Conservation (phyloP, 140 eudicot species). For the Oenanthe javanica region DNA sequence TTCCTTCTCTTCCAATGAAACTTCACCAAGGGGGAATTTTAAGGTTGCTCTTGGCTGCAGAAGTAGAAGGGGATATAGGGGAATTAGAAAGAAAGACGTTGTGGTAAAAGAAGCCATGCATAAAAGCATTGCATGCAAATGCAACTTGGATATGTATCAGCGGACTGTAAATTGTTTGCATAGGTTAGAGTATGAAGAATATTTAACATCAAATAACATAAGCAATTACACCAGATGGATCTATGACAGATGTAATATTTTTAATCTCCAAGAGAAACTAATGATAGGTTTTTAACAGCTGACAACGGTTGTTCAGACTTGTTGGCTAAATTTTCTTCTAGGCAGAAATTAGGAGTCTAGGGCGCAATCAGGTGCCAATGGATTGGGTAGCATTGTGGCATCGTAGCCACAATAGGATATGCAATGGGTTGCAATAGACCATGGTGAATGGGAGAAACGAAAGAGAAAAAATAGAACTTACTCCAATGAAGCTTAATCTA, state of each 20-base stretch:
- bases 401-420: not conserved
- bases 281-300: not conserved
- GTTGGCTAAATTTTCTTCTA: not conserved
- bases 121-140: not conserved
- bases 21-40: constrained; percentile 74
- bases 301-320: not conserved
- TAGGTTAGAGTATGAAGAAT: not conserved
- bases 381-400: not conserved
- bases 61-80: constrained; percentile 3
- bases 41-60: constrained; percentile 82
- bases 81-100: not conserved
- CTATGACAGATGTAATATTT: not conserved
- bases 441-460: not conserved
- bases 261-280: not conserved
- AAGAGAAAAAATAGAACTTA: not conserved
- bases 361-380: not conserved
- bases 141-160: not conserved
- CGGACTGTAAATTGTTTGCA: not conserved
- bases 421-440: not conserved
- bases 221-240: not conserved
- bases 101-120: not conserved
- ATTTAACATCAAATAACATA: not conserved
- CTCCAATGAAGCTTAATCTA: not conserved
- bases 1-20: constrained; percentile 72
- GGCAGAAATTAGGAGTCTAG: not conserved